These are phyloP conservation scores for Musa acuminata DNA, from an alignment of 176 grass and related monocot species.

Conservation along the genomic window DNA sequence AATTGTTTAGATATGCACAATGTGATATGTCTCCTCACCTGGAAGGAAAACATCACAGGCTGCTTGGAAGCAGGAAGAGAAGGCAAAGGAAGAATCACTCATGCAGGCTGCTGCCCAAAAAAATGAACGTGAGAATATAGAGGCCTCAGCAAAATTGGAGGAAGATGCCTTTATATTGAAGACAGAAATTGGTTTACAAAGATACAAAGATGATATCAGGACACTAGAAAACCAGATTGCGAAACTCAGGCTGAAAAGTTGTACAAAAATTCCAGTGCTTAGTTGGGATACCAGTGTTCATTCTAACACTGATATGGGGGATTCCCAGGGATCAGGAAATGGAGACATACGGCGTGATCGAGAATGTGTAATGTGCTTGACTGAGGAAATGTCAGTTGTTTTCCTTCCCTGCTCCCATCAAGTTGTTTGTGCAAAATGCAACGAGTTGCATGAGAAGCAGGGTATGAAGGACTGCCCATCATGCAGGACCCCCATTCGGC, in stretches of 20 bases:
- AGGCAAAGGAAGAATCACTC: background rate
- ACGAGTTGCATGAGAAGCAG: slow-evolving; percentile 12
- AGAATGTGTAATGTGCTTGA: slow-evolving; percentile 26
- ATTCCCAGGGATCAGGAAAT: background rate
- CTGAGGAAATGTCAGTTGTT: slow-evolving; percentile 20
- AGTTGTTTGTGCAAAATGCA: slow-evolving; percentile 26
- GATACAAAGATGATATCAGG: slow-evolving; percentile 5
- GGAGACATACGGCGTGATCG: background rate
- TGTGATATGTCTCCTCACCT: background rate
- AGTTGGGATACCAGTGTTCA: slow-evolving; percentile 1
- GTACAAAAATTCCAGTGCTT: background rate
- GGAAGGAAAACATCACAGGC: slow-evolving; percentile 6
- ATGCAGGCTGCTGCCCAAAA: background rate
- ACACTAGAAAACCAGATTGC: background rate
- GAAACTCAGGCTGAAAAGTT: background rate
- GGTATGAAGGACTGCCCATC: slow-evolving; percentile 14
- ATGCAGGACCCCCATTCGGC: slow-evolving; percentile 13
- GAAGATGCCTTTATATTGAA: slow-evolving; percentile 2
- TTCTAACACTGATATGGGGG: background rate
- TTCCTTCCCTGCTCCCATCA: slow-evolving; percentile 25
- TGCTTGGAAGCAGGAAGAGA: slow-evolving; percentile 11
- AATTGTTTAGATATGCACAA: background rate
- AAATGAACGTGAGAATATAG: slow-evolving; percentile 13
- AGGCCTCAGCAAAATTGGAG: slow-evolving; percentile 1
- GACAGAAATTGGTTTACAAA: background rate